Percentiles rank a stretch among this genome's conserved stretches.
phyloP scores from a whole-genome alignment of 2,329 filamentous ascomycete genomes.

The Cercospora citrullina region DNA sequence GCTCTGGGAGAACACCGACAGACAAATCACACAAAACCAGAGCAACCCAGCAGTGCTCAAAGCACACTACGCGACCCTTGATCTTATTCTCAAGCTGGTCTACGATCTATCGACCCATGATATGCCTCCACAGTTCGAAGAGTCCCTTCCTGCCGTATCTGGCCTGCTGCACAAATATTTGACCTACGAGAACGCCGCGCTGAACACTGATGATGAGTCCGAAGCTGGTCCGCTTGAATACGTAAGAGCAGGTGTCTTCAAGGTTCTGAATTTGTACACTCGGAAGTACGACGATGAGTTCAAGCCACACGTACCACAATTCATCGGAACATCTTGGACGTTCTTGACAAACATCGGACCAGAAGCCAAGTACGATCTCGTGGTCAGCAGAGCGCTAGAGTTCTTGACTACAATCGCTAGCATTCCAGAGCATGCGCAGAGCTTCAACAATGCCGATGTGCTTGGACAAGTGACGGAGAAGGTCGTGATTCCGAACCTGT shows the following conservation, averaged over 20 bases:
- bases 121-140: slow-evolving; percentile 89
- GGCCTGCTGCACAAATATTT: slow-evolving; percentile 88
- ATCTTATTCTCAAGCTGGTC: slow-evolving; percentile 85
- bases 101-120: slow-evolving; percentile 98
- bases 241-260: slow-evolving; percentile 91
- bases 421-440: slow-evolving; percentile 72
- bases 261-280: slow-evolving; percentile 83
- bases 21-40: slow-evolving; percentile 69
- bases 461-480: slow-evolving; percentile 90
- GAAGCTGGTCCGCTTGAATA: slow-evolving; percentile 83
- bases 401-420: slow-evolving; percentile 89
- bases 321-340: slow-evolving; percentile 88
- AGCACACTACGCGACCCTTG: slow-evolving; percentile 79
- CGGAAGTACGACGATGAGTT: slow-evolving; percentile 97
- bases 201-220: slow-evolving; percentile 83
- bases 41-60: slow-evolving; percentile 72
- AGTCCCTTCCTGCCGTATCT: slow-evolving; percentile 76
- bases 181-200: slow-evolving; percentile 77
- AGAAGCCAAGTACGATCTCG: slow-evolving; percentile 88
- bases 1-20: slow-evolving; percentile 73
- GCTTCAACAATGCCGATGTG: slow-evolving; percentile 80
- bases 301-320: slow-evolving; percentile 72
- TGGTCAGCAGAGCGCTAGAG: slow-evolving; percentile 91
- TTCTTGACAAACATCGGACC: slow-evolving; percentile 82
- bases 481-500: slow-evolving; percentile 90